Evolutionary conservation across 2,329 filamentous ascomycete species (phyloP), one percentile per base, ranked within the genome.

Genomic region (Lasiodiplodia sp.): DNA sequence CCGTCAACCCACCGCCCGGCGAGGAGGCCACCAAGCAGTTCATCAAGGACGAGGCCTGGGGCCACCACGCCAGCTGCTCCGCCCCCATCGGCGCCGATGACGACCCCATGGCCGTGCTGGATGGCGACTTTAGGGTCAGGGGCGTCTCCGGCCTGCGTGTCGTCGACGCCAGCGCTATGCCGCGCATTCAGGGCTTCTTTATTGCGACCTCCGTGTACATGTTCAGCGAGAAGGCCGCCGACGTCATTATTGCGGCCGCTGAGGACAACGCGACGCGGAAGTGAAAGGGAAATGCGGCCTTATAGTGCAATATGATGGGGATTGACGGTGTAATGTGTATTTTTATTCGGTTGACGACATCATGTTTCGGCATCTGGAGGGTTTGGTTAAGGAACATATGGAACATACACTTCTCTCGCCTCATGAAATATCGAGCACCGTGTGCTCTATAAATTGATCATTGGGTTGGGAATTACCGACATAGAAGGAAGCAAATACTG

Each of bases 151-250:
- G 85, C 0, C 74, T 91, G 66, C 79, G 88, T 31, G 88, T 90
- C 3, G 88, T 91, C 0, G 88, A 91, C 78, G 88, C 87, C 0
- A 85, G 82, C 40, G 82, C 87, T 0, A 90, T 87, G 68, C 86
- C 87, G 0, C 80, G 80, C 64, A 87, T 86, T 18, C 86, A 86
- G 0, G 87, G 87, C 70, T 84, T 80, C 64, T 88, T 86, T 71
- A 81, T 84, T 28, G 81, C 83, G 3, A 74, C 85, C 0, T 82
- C 86, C 0, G 83, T 83, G 0, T 88, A 87, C 71, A 87, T 90
- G 76, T 79, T 87, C 4, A 83, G 82, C 1, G 87, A 90, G 80
- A 90, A 90, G 81, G 88, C 88, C 0, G 85, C 86, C 1, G 87
- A 89, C 76, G 84, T 62, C 16, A 63, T 68, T 16, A n/a, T 67